Conservation (phyloP, 805 yeast genomes). For the Ogataea glucozyma region DNA sequence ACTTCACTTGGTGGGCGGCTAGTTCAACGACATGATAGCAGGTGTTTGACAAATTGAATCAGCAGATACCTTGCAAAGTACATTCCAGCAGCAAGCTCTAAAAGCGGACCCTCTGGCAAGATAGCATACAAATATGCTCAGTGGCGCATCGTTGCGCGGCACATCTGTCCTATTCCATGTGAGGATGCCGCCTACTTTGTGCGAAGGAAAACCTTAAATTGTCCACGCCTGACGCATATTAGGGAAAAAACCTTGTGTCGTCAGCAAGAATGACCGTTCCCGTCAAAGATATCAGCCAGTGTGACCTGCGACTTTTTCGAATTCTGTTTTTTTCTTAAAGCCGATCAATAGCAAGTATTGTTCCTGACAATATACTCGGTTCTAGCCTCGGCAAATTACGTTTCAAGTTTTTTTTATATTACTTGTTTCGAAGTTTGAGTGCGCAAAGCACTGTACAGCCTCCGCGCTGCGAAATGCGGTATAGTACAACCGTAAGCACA, state of each 20-base stretch:
- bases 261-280: slow-evolving; percentile 5
- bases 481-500: too few species aligned
- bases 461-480: too few species aligned
- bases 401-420: not conserved
- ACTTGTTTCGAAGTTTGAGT: not conserved
- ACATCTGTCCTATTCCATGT: not conserved
- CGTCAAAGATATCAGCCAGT: not conserved
- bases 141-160: not conserved
- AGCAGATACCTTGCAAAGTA: too few species aligned
- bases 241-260: too few species aligned
- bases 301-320: not conserved
- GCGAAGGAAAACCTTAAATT: slow-evolving; percentile 1
- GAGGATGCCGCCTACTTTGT: not conserved
- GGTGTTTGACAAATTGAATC: too few species aligned
- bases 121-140: too few species aligned
- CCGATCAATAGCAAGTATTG: not conserved
- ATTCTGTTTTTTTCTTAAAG: not conserved
- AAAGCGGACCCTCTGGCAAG: too few species aligned
- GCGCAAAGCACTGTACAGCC: too few species aligned
- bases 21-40: too few species aligned
- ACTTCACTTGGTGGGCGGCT: too few species aligned
- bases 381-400: slow-evolving; percentile 2
- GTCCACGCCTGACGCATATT: too few species aligned
- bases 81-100: too few species aligned
- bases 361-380: not conserved